Evolutionary conservation across 2,329 filamentous ascomycete genomes (phyloP), one percentile per base, ranked within the genome.

Genomic region (Thelonectria olida): DNA sequence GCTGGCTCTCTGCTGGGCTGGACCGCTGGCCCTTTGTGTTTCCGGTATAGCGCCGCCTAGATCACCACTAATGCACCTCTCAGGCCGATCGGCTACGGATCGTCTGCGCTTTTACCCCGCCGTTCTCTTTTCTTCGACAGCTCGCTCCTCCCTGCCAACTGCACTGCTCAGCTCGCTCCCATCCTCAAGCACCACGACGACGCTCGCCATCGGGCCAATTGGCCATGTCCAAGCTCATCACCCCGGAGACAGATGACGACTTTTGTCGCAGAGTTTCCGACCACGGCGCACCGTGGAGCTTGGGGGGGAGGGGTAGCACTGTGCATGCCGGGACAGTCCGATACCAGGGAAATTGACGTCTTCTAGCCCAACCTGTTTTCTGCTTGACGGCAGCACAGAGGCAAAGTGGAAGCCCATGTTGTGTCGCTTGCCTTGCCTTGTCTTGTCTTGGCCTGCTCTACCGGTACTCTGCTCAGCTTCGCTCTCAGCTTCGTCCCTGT

Each of bases 61-160:
- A 71, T 64, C 62, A 63, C 64, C 42, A 47, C 67, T 68, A 71
- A 68, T 64, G 67, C 67, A 50, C 27, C 61, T 71, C 65, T 70
- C 67, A 71, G 65, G 63, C 59, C 61, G 68, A 68, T 71, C 64
- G 59, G 49, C 36, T 7, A 31, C 10, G 22, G 48, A 25, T 20
- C 17, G 27, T 17, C 27, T 19, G 17, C 13, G 12, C 17, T 51
- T 19, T 38, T 53, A 67, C 67, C 62, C 66, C 59, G 59, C 62
- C 56, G 27, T 42, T n/a, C 38, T 41, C 28, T 13, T 31, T 31
- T 31, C 28, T 13, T 7, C 15, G 36, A n/a, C 8, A 28, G 50
- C 50, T 51, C 17, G 17, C 36, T 39, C 36, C 36, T 31, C 12
- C 27, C 27, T 9, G 25, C n/a, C n/a, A n/a, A n/a, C n/a, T n/a